Percentiles rank a stretch among this genome's conserved stretches.
phyloP scores from a whole-genome alignment of 176 grass and related monocot genomes.

The Bonia amplexicaulis region DNA sequence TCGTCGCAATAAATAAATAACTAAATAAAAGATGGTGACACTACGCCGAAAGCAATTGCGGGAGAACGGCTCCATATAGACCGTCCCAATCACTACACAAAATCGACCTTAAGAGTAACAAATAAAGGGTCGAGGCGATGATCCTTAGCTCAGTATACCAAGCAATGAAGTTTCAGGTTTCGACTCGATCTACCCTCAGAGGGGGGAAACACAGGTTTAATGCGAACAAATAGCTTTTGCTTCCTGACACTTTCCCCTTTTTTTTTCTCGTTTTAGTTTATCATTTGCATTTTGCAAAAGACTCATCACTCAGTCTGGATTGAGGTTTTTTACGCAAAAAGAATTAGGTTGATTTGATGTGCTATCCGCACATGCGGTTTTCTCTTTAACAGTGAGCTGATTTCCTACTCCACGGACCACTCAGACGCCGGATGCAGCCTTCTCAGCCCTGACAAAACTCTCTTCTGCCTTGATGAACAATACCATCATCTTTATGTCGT shows the following conservation, averaged over 20 bases:
- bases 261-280: not conserved
- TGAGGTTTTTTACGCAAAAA: not conserved
- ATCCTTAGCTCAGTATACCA: not conserved
- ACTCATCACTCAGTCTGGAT: not conserved
- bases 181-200: too few relatives aligned
- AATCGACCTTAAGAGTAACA: not conserved
- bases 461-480: not conserved
- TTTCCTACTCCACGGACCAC: not conserved
- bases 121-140: too few relatives aligned
- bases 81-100: not conserved
- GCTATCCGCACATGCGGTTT: not conserved
- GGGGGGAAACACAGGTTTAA: too few relatives aligned
- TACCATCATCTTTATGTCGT: not conserved
- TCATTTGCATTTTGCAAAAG: not conserved
- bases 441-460: not conserved
- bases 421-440: not conserved
- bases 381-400: not conserved
- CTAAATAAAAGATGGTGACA: not conserved
- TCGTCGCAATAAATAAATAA: too few relatives aligned
- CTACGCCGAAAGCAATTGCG: not conserved
- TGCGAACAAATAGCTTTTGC: not conserved
- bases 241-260: not conserved
- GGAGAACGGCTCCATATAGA: not conserved
- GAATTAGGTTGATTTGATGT: not conserved
- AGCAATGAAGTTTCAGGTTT: too few relatives aligned